Base-by-base conservation (phyloP, 306 rosid species). In the Vigna angularis region DNA sequence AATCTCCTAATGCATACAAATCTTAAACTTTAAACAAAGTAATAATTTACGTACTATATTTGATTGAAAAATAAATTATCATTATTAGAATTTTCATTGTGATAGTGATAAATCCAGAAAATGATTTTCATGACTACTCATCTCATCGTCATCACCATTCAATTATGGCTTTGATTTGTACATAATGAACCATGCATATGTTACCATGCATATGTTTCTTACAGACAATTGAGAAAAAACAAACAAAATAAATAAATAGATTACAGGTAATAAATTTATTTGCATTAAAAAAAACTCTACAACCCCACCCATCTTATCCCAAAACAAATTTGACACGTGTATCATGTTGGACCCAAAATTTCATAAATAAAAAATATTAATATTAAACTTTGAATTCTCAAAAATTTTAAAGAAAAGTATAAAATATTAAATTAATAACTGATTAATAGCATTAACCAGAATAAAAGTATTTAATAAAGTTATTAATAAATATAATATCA, bases 281-380 rank as follows among this genome's bases (percentile, higher is more conserved):
- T 6, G n/a, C 11, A 12, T 8, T 4, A 3, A 18, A 17, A 42
- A 18, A 12, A 36, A 66, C 3, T 38, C 12, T n/a, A 11, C 0
- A 12, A 12, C 18, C n/a, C 22, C 72, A 11, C 2, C 2, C 20
- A 66, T 1, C 20, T 68, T 47, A 68, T 68, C 57, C 42, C 7
- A 22, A 22, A 66, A 26, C 24, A 68, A 47, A 47, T 47, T 47
- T 15, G 40, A 68, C 73, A 68, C 73, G 73, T 68, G 73, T 45
- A 11, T 45, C 57, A 68, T 15, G 57, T 7, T 24, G 15, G 14
- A 24, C 26, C 73, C 14, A 47, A 68, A 24, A 6, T 24, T 7
- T 30, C 15, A 1, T 7, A 14, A 0, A 11, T 24, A 11, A 1
- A 40, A 38, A 40, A 18, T 42, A 26, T 4, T 0, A 3, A 62